Evolutionary conservation across 1,139 yeast genomes (phyloP).

Genomic region (Nematodospora anomalae): DNA sequence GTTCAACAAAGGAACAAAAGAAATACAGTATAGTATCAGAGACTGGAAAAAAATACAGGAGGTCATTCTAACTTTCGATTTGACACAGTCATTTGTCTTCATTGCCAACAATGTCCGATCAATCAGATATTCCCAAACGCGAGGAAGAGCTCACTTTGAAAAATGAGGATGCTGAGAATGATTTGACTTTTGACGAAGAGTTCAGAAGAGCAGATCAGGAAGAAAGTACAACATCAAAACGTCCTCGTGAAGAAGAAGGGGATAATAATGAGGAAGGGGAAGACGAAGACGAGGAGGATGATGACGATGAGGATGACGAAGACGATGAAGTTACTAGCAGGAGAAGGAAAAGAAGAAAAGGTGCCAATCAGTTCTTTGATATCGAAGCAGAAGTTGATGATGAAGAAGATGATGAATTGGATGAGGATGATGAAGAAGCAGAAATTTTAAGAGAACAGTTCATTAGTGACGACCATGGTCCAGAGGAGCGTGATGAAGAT

Average conservation of each 20-base stretch:
- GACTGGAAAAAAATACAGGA: background rate
- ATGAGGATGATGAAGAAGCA: constrained; percentile 87
- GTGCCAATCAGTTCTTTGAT: constrained; percentile 91
- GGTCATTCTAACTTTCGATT: background rate
- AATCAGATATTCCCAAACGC: constrained; percentile 2
- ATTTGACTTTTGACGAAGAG: constrained; percentile 17
- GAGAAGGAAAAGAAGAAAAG: constrained; percentile 63
- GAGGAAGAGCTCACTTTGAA: constrained; percentile 5
- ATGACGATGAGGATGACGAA: constrained; percentile 55
- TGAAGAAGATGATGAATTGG: constrained; percentile 90
- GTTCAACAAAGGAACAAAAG: background rate
- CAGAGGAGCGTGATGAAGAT: constrained; percentile 45
- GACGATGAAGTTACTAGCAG: constrained; percentile 45
- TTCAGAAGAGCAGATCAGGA: constrained; percentile 15
- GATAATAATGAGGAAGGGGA: constrained; percentile 14
- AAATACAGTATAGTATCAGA: background rate
- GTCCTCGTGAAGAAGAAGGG: constrained; percentile 7
- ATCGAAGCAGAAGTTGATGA: constrained; percentile 99
- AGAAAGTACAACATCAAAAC: background rate
- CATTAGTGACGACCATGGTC: constrained; percentile 66
- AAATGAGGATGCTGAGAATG: constrained; percentile 10
- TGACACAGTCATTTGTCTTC: background rate
- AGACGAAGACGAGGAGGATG: constrained; percentile 65
- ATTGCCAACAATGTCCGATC: constrained; percentile 10
- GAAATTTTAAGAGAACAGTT: constrained; percentile 83